phyloP scores from a whole-genome alignment of 805 yeast genomes.

The Millerozyma acaciae region DNA sequence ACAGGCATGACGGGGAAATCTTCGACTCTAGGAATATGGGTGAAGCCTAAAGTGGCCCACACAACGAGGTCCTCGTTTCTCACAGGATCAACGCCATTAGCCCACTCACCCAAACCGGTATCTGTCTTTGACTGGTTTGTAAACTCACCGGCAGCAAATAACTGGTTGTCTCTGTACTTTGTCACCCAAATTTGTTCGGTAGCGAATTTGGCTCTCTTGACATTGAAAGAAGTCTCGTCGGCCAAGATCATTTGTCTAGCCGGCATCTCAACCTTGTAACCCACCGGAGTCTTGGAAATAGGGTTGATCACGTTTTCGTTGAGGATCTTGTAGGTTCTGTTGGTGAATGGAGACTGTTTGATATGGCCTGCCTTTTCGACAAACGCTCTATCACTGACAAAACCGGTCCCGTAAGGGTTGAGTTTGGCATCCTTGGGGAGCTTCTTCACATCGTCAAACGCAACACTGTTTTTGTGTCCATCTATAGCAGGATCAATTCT shows the following conservation, averaged over 20 bases:
- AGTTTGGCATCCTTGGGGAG: constrained; percentile 49
- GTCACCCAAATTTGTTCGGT: constrained; percentile 82
- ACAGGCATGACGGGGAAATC: constrained; percentile 91
- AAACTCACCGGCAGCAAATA: constrained; percentile 81
- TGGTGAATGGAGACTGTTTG: constrained; percentile 73
- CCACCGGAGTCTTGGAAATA: constrained; percentile 67
- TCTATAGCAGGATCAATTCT: constrained; percentile 81
- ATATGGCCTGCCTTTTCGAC: constrained; percentile 69
- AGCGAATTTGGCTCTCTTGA: constrained; percentile 69
- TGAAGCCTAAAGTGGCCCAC: constrained; percentile 79
- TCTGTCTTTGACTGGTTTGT: constrained; percentile 74
- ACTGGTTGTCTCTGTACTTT: constrained; percentile 66
- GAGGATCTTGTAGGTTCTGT: constrained; percentile 69
- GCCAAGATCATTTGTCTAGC: constrained; percentile 76
- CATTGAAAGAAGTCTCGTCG: constrained; percentile 57
- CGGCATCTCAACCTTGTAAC: constrained; percentile 69
- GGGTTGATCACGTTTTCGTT: constrained; percentile 72
- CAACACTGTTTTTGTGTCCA: constrained; percentile 74
- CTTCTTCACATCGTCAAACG: constrained; percentile 63
- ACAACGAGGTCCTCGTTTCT: constrained; percentile 74
- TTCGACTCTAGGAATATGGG: constrained; percentile 79
- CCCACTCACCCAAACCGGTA: constrained; percentile 70
- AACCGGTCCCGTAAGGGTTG: constrained; percentile 71
- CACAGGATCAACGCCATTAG: constrained; percentile 60
- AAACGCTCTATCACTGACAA: constrained; percentile 55